Evolutionary conservation across 2,329 filamentous ascomycete species (phyloP).

Genomic region (Colletotrichum gloeosporioides): DNA sequence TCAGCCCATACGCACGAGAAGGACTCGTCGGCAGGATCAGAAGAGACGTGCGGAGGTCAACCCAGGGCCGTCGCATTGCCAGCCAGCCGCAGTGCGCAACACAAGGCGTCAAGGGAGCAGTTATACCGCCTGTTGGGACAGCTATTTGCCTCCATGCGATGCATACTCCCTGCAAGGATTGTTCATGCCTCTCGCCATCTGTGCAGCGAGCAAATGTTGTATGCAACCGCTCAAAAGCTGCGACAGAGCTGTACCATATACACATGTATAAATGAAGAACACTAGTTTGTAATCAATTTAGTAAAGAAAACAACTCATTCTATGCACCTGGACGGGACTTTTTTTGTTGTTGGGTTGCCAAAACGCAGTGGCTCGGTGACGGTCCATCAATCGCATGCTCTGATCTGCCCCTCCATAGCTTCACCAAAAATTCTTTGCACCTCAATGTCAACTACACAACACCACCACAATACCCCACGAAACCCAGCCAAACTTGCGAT

Average conservation of each 20-base stretch:
- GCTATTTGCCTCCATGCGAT: background rate
- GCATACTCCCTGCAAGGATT: background rate
- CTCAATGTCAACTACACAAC: background rate
- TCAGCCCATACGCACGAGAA: background rate
- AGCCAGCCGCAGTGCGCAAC: background rate
- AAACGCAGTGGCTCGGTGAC: background rate
- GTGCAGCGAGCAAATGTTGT: background rate
- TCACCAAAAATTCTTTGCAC: slow-evolving; percentile 22
- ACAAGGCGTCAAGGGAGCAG: background rate
- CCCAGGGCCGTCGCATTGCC: background rate
- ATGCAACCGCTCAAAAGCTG: background rate
- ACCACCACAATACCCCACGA: background rate
- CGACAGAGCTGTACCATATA: background rate
- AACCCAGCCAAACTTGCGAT: background rate
- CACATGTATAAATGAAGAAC: background rate
- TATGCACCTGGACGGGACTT: background rate
- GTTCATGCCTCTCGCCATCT: background rate
- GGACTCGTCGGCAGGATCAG: background rate
- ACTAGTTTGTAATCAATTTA: background rate
- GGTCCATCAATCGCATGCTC: background rate
- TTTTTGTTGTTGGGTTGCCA: background rate
- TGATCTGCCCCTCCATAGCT: slow-evolving; percentile 19
- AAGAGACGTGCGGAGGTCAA: background rate
- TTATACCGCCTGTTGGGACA: background rate
- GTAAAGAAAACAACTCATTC: background rate